Conservation (phyloP, 805 yeast genomes). For the Spencermartinsiella europaea region DNA sequence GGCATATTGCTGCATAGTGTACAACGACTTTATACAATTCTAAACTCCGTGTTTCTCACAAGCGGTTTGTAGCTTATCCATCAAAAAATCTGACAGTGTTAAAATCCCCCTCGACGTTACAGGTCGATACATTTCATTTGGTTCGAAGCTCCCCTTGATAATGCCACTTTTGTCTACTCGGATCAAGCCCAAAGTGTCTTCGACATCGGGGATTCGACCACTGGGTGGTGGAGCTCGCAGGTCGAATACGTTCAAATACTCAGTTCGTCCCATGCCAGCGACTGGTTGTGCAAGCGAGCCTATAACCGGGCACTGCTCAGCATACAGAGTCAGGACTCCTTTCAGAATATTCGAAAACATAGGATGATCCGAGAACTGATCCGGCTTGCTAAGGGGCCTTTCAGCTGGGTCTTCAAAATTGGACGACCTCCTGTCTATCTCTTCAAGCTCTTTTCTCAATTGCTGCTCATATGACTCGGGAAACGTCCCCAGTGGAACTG, state of each 20-base stretch:
- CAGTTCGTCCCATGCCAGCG: slow-evolving; percentile 37
- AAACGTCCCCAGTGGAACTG: slow-evolving; percentile 25
- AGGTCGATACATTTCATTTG: slow-evolving; percentile 54
- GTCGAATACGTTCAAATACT: slow-evolving; percentile 58
- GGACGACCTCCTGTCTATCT: not conserved
- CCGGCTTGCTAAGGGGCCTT: slow-evolving; percentile 3
- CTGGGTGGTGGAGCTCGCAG: slow-evolving; percentile 58
- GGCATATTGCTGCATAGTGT: too few relatives aligned
- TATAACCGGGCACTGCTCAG: slow-evolving; percentile 28
- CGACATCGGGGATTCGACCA: slow-evolving; percentile 65
- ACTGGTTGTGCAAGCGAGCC: slow-evolving; percentile 24
- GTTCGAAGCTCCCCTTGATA: slow-evolving; percentile 49
- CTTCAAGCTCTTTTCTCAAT: not conserved
- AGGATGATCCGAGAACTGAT: slow-evolving; percentile 14
- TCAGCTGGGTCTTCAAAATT: slow-evolving; percentile 1
- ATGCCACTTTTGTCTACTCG: slow-evolving; percentile 46
- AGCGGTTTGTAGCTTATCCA: slow-evolving; percentile 36
- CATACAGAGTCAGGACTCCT: slow-evolving; percentile 20
- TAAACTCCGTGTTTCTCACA: slow-evolving; percentile 21
- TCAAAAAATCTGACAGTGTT: slow-evolving; percentile 47
- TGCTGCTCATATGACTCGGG: slow-evolving; percentile 3
- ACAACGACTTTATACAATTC: too few relatives aligned
- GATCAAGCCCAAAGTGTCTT: slow-evolving; percentile 67
- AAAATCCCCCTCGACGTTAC: slow-evolving; percentile 47
- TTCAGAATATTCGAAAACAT: slow-evolving; percentile 23